Base-by-base conservation (phyloP, 2,329 filamentous ascomycete genomes). In the Alternaria tenuissima region DNA sequence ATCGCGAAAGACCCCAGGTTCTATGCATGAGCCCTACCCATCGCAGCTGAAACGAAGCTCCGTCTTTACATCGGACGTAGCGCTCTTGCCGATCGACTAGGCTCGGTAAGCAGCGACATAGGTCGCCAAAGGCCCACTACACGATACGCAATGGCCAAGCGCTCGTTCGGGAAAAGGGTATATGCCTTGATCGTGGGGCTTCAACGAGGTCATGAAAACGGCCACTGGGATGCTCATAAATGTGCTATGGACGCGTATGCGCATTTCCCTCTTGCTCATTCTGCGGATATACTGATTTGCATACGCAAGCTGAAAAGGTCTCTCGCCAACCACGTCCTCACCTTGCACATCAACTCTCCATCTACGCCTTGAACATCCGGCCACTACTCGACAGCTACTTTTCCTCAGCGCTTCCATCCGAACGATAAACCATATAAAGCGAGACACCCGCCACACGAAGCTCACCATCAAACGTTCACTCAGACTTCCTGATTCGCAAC, bases 301-400 rank as follows among this genome's bases (percentile, higher is more conserved):
- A 7, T 24, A 24, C 55, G 28, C 52, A 44, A 58, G 54, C 46
- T 41, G 41, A 36, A 34, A 22, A 57, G 34, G 43, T n/a, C 41
- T 38, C 26, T 32, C n/a, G 46, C 52, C 51, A 55, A 42, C 43
- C 3, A 6, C 39, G 43, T 38, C 7, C 30, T 58, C 57, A 57
- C 53, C 60, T 60, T 60, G 46, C 56, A 60, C 43, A 54, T 55
- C 46, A 62, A 39, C 22, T 53, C 18, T 28, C 26, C 20, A 39
- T 20, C 26, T 9, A 20, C 54, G 49, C 51, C 57, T 55, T 55
- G 54, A 56, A 54, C 55, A 44, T 52, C 32, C 54, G n/a, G 48
- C 5, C 34, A 14, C 46, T 39, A 7, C 30, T 32, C 34, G 7
- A 52, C 28, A 53, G 36, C 18, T 18, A 4, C 44, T 9, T 24